Conservation (phyloP, 169 alveolate species). For the Babesia ovis region DNA sequence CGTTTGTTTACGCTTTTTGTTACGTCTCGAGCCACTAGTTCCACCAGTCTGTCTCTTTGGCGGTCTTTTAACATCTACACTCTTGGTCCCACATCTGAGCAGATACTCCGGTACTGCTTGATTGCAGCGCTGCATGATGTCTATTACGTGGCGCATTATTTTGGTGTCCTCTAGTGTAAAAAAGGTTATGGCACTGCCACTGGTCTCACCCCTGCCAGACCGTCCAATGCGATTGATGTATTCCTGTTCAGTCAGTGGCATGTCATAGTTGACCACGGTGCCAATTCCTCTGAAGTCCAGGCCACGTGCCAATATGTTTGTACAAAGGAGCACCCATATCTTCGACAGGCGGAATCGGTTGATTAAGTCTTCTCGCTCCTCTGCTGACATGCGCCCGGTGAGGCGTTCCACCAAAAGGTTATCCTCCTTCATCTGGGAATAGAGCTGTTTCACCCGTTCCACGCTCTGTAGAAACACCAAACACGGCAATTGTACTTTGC, state of each 20-base stretch:
- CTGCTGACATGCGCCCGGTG: slow-evolving; percentile 35
- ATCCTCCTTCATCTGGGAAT: slow-evolving; percentile 38
- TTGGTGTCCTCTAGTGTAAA: slow-evolving; percentile 55
- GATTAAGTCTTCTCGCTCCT: slow-evolving; percentile 68
- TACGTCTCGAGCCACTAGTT: background rate
- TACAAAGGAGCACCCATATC: slow-evolving; percentile 93
- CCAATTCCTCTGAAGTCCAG: slow-evolving; percentile 94
- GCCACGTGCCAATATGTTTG: slow-evolving; percentile 96
- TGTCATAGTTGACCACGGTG: slow-evolving; percentile 94
- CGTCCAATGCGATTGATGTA: slow-evolving; percentile 98
- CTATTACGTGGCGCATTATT: slow-evolving; percentile 34
- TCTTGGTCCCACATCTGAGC: slow-evolving; percentile 1
- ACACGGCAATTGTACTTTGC: slow-evolving; percentile 68
- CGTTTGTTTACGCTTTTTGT: no score
- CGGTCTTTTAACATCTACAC: slow-evolving; percentile 12
- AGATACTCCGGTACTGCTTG: slow-evolving; percentile 58
- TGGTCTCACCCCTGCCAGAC: slow-evolving; percentile 96
- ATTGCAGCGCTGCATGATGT: slow-evolving; percentile 47
- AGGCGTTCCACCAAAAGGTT: slow-evolving; percentile 53
- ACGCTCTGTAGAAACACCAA: slow-evolving; percentile 67
- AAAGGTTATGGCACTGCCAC: slow-evolving; percentile 79
- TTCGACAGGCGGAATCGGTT: slow-evolving; percentile 68
- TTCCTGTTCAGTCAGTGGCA: slow-evolving; percentile 91
- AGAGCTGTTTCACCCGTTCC: slow-evolving; percentile 56
- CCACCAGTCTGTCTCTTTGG: slow-evolving; percentile 5